These are phyloP conservation scores for Tetracladium setigerum DNA, from an alignment of 495 filamentous ascomycete species.

Conservation along the genomic window DNA sequence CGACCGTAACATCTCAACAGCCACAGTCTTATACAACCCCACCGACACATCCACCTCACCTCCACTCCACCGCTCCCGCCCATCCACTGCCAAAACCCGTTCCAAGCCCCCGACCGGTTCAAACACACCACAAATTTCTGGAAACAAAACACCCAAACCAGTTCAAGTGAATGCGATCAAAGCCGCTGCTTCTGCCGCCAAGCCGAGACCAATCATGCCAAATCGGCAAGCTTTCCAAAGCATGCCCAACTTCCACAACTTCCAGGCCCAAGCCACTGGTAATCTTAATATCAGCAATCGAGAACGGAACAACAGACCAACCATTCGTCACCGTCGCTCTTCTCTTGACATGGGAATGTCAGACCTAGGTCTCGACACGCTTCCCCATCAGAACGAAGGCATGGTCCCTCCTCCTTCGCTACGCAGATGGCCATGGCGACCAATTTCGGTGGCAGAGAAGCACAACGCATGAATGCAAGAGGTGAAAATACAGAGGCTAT, in stretches of 20 bases:
- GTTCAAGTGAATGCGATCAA: no score
- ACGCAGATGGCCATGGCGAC: slow-evolving; percentile 72
- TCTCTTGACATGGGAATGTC: slow-evolving; percentile 58
- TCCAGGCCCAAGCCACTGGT: background rate
- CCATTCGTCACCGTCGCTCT: slow-evolving; percentile 30
- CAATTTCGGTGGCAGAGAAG: slow-evolving; percentile 5
- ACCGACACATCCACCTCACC: slow-evolving; percentile 28
- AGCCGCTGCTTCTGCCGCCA: slow-evolving; percentile 1
- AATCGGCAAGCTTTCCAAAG: slow-evolving; percentile 44
- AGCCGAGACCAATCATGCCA: slow-evolving; percentile 46
- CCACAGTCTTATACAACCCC: slow-evolving; percentile 70
- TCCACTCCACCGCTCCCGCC: slow-evolving; percentile 23
- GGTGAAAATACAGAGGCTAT: slow-evolving; percentile 54
- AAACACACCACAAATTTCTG: slow-evolving; percentile 23
- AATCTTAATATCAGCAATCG: background rate
- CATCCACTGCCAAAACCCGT: slow-evolving; percentile 23
- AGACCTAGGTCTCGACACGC: slow-evolving; percentile 51
- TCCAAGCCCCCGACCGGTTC: slow-evolving; percentile 28
- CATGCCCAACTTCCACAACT: slow-evolving; percentile 36
- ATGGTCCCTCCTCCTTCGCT: slow-evolving; percentile 64
- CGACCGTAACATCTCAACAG: slow-evolving; percentile 63
- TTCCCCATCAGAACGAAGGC: slow-evolving; percentile 37
- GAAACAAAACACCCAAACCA: no score
- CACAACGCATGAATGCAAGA: slow-evolving; percentile 19
- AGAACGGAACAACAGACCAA: slow-evolving; percentile 16